Percentiles rank a stretch among this genome's conserved stretches.
Evolutionary conservation across 768 basidiomycete species (phyloP).

Genomic region (Amanita brunnescens): DNA sequence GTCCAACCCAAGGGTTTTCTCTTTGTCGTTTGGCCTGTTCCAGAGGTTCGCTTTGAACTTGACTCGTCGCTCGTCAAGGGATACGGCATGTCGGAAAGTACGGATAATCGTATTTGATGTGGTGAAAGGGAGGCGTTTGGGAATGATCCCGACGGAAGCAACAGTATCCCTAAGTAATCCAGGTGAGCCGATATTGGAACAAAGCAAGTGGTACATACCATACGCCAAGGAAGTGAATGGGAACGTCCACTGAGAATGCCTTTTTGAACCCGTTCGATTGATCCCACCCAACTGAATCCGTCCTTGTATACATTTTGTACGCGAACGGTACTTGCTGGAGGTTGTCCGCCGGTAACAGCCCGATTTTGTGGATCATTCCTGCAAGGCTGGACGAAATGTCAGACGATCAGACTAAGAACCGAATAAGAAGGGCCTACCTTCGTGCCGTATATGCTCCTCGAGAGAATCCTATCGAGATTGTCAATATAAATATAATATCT

Average conservation of each 20-base stretch:
- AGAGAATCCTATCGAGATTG: constrained; percentile 39
- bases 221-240: constrained; percentile 9
- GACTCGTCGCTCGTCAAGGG: constrained; percentile 2
- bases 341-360: constrained; percentile 38
- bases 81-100: constrained; percentile 2
- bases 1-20: not conserved
- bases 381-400: constrained; percentile 23
- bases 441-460: constrained; percentile 59
- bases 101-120: not conserved
- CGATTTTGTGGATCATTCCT: constrained; percentile 46
- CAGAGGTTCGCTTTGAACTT: not conserved
- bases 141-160: constrained; percentile 9
- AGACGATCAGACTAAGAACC: not conserved
- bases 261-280: constrained; percentile 36
- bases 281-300: not conserved
- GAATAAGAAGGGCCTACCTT: constrained; percentile 19
- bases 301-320: not conserved
- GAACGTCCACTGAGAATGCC: constrained; percentile 36
- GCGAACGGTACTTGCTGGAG: constrained; percentile 54
- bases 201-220: constrained; percentile 1
- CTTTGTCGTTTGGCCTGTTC: not conserved
- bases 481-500: too few relatives aligned
- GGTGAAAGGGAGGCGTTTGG: constrained; percentile 7
- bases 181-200: not conserved
- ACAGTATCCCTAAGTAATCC: constrained; percentile 9